Evolutionary conservation across 2,329 filamentous ascomycete species (phyloP).

Genomic region (Didymella sp.): DNA sequence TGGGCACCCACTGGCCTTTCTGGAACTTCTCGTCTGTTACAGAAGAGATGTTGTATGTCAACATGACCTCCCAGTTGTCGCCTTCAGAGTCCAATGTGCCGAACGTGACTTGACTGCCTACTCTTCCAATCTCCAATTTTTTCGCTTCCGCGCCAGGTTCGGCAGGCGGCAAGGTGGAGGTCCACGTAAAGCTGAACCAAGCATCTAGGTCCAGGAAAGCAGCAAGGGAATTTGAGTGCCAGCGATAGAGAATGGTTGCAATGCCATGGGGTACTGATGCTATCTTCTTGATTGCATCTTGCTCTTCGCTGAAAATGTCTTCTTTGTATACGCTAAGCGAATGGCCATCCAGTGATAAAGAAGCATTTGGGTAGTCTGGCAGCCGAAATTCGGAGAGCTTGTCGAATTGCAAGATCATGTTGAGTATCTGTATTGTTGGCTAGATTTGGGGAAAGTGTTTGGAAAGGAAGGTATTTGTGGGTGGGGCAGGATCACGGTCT

Average conservation of each 20-base stretch:
- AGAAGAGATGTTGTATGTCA: constrained; percentile 28
- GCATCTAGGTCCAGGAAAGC: constrained; percentile 35
- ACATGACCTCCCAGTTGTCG: constrained; percentile 30
- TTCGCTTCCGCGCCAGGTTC: constrained; percentile 15
- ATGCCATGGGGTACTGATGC: constrained; percentile 15
- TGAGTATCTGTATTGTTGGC: background rate
- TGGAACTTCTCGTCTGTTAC: background rate
- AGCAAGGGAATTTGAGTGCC: constrained; percentile 26
- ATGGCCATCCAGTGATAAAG: constrained; percentile 2
- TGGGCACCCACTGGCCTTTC: constrained; percentile 28
- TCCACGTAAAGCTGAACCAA: constrained; percentile 37
- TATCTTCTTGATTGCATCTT: background rate
- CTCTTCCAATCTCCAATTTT: constrained; percentile 32
- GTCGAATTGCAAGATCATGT: constrained; percentile 4
- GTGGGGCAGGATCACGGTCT: background rate
- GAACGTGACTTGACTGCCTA: constrained; percentile 34
- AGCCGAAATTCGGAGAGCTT: constrained; percentile 1
- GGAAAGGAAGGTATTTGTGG: constrained; percentile 1
- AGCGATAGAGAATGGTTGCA: constrained; percentile 31
- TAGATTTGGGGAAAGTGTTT: background rate
- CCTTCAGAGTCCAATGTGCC: constrained; percentile 26
- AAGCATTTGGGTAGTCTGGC: constrained; percentile 1
- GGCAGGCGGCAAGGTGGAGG: constrained; percentile 9
- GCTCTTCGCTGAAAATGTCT: constrained; percentile 8
- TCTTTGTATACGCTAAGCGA: constrained; percentile 13